A percentile compares a stretch with the other conserved stretches of the same genome.
Evolutionary conservation across 495 filamentous ascomycete species (phyloP).

Genomic region (Aspergillus kassunensis): DNA sequence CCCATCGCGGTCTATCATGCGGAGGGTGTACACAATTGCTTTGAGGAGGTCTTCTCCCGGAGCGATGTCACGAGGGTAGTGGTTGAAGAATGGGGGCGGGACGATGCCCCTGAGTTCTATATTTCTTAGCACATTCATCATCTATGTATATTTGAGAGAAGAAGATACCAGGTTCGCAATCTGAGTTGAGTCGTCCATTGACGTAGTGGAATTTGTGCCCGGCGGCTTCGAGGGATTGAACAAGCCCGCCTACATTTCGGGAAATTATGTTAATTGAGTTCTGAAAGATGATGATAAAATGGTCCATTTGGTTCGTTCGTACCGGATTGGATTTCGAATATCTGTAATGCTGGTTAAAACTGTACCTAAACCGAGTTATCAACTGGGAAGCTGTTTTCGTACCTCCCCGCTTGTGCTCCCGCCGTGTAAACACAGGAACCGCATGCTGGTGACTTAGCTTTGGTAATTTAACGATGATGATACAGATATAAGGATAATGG

Average conservation of each 20-base stretch:
- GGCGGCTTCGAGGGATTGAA: conserved; percentile 26
- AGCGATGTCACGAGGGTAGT: conserved; percentile 26
- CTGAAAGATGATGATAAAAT: neutral
- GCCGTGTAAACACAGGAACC: conserved; percentile 4
- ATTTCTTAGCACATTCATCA: neutral
- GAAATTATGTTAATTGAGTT: conserved; percentile 1
- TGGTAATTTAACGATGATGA: neutral
- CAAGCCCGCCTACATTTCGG: conserved; percentile 26
- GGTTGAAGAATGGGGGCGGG: conserved; percentile 37
- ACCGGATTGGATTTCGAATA: conserved; percentile 40
- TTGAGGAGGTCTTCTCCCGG: conserved; percentile 26
- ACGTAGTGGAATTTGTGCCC: conserved; percentile 35
- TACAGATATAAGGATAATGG: no score
- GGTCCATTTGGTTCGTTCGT: neutral
- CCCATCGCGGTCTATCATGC: conserved; percentile 31
- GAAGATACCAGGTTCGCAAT: conserved; percentile 28
- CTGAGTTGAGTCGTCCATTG: conserved; percentile 27
- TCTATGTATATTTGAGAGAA: no score
- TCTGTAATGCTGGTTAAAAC: conserved; percentile 18
- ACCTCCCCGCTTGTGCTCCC: conserved; percentile 4
- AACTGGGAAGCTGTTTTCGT: neutral
- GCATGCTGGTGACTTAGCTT: neutral
- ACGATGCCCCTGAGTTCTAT: conserved; percentile 35
- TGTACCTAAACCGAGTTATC: conserved; percentile 58
- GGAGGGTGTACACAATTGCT: conserved; percentile 31